Base-by-base conservation (phyloP, 495 filamentous ascomycete species). In the Parathielavia hyrcaniae region DNA sequence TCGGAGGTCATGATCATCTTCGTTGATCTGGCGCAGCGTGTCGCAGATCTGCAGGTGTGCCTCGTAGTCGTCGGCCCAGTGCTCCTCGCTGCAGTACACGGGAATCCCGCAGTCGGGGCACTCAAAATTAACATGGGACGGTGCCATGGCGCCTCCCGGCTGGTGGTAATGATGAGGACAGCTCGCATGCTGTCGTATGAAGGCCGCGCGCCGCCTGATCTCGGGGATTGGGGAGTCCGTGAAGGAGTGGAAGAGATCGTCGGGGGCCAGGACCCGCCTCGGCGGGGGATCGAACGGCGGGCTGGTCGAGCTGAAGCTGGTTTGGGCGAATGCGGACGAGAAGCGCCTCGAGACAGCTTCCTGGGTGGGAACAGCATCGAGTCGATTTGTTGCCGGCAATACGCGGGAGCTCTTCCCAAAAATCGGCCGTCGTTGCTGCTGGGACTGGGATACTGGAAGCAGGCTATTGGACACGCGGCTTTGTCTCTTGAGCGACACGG, bases 21-120 rank as follows among this genome's bases (percentile, higher is more conserved):
- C 93, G 64, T 99, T 99, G 71, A 92, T 89, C 73, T 97, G 83
- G 50, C 85, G 78, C 22, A 99, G 75, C 0, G 85, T 87, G 64
- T 99, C 95, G 70, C 93, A 99, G 34, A 97, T 85, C 68, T 95
- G 81, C 19, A 97, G 71, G 68, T 99, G 93, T 2, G 83, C 77
- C 70, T 95, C 92, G 65, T 93, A 99, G 69, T 97, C 91, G 58
- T 92, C 89, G 57, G 85, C 88, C 87, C 90, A 97, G 69, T 99
- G 95, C 41, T 87, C 86, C 71, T 96, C 86, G 39, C 83, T 91
- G 73, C 93, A 99, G 63, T 91, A 95, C 0, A 95, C 83, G 1
- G 93, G 93, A 22, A 97, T 85, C 19, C 93, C 93, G 64, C 93
- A 99, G 73, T 97, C 93, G 11, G 91, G 90, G 64, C 93, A 99